phyloP scores from a whole-genome alignment of 23 red algal species.

The Gracilaria vermiculophylla region DNA sequence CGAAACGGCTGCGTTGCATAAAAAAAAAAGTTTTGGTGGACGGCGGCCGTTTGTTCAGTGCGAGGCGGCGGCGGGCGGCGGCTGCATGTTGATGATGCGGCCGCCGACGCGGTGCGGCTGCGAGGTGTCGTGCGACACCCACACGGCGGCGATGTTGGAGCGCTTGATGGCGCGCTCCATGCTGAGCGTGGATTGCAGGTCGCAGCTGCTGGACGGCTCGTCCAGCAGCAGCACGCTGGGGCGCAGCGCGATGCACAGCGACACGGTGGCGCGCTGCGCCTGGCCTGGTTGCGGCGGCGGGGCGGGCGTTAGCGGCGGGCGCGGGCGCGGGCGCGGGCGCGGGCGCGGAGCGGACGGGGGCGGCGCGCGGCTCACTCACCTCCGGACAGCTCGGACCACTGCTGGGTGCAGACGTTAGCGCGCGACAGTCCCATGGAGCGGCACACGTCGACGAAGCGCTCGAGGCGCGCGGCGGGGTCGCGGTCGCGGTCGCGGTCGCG shows the following conservation, averaged over 20 bases:
- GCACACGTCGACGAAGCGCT: neutral
- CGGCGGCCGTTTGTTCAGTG: no score
- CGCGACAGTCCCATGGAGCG: neutral
- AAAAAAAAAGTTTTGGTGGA: neutral
- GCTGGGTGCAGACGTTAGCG: neutral
- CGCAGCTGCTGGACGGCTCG: constrained; percentile 65
- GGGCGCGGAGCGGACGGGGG: no score
- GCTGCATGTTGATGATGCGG: constrained; percentile 4
- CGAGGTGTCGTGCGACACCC: constrained; percentile 64
- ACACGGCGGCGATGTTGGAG: constrained; percentile 39
- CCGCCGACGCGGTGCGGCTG: constrained; percentile 53
- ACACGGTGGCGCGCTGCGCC: constrained; percentile 44
- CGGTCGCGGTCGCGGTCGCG: constrained; percentile 20
- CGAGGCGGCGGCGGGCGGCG: no score
- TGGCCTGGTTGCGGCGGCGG: neutral
- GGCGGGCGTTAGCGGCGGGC: neutral
- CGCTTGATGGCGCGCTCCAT: constrained; percentile 38
- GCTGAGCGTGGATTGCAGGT: constrained; percentile 16
- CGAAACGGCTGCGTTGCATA: neutral
- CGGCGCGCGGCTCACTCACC: constrained; percentile 57
- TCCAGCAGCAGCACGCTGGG: constrained; percentile 76
- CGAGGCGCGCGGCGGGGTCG: neutral
- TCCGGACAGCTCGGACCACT: constrained; percentile 66
- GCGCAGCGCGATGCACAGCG: constrained; percentile 28
- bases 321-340: neutral